Evolutionary conservation across 2,329 filamentous ascomycete genomes (phyloP).

Genomic region (Phialemonium atrogriseum): DNA sequence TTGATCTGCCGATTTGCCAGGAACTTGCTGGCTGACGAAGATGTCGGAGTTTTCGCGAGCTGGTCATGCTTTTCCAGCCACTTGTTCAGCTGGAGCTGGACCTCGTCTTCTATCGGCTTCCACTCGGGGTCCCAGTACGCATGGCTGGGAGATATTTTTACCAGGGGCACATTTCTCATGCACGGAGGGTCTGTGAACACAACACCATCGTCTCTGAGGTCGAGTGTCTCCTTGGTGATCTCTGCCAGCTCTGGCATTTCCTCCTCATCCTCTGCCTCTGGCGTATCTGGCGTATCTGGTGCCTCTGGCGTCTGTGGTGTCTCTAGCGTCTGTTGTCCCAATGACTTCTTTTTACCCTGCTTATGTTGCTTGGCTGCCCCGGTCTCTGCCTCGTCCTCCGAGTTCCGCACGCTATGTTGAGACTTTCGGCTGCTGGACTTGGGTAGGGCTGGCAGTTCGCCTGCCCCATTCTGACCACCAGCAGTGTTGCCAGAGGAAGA

Average conservation of each 20-base stretch:
- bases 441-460: too few species aligned
- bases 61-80: slow-evolving; percentile 40
- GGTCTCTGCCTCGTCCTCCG: not conserved
- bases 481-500: too few species aligned
- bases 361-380: too few species aligned
- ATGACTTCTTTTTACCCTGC: too few species aligned
- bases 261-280: slow-evolving; percentile 4
- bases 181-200: slow-evolving; percentile 42
- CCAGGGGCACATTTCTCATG: slow-evolving; percentile 43
- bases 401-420: not conserved
- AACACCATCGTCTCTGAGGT: slow-evolving; percentile 38
- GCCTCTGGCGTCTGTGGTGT: too few species aligned
- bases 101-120: slow-evolving; percentile 33
- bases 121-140: slow-evolving; percentile 50
- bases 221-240: slow-evolving; percentile 37
- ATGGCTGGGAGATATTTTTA: slow-evolving; percentile 39
- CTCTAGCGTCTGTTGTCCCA: too few species aligned
- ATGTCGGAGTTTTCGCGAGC: slow-evolving; percentile 19
- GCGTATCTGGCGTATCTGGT: too few species aligned
- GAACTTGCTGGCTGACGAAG: slow-evolving; percentile 37
- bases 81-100: slow-evolving; percentile 33
- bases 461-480: too few species aligned
- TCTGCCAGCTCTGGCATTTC: slow-evolving; percentile 17
- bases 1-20: slow-evolving; percentile 49
- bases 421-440: too few species aligned